Conservation (phyloP, 805 yeast genomes). For the Ogataea philodendri region DNA sequence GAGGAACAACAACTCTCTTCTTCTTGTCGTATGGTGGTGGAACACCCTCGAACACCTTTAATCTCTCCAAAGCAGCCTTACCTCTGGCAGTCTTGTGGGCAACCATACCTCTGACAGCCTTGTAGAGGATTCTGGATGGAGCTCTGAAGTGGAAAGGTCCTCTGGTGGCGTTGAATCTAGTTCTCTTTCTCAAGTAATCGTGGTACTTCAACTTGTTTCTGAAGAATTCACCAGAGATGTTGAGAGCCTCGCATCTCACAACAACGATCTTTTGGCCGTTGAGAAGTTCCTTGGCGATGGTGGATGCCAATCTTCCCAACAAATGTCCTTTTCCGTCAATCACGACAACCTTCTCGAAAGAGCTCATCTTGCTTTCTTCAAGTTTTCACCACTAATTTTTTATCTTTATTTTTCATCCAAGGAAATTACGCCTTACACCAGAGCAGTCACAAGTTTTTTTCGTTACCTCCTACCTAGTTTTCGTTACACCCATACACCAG, state of each 20-base stretch:
- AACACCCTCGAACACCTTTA: conserved; percentile 99
- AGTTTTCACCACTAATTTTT: conserved; percentile 14
- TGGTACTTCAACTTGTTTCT: conserved; percentile 99
- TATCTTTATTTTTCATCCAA: conserved; percentile 11
- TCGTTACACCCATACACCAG: conserved; percentile 7
- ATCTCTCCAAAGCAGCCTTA: conserved; percentile 98
- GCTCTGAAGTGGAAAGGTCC: conserved; percentile 99
- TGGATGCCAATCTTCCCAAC: conserved; percentile 99
- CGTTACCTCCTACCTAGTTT: background rate
- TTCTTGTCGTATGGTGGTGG: conserved; percentile 99
- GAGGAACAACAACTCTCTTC: conserved; percentile 99
- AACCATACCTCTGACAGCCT: conserved; percentile 99
- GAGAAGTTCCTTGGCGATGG: conserved; percentile 96
- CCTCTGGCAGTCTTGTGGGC: conserved; percentile 99
- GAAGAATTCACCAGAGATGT: conserved; percentile 99
- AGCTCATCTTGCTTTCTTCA: conserved; percentile 52
- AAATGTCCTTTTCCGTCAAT: conserved; percentile 99
- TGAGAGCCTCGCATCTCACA: conserved; percentile 96
- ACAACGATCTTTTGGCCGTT: conserved; percentile 97
- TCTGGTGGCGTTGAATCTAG: conserved; percentile 96
- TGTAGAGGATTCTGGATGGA: conserved; percentile 99
- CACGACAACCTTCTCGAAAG: conserved; percentile 96
- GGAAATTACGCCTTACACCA: conserved; percentile 8
- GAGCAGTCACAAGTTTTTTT: conserved; percentile 9
- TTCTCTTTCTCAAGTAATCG: conserved; percentile 99